Evolutionary conservation across 306 rosid species (phyloP).

Genomic region (Dalbergia cultrata): DNA sequence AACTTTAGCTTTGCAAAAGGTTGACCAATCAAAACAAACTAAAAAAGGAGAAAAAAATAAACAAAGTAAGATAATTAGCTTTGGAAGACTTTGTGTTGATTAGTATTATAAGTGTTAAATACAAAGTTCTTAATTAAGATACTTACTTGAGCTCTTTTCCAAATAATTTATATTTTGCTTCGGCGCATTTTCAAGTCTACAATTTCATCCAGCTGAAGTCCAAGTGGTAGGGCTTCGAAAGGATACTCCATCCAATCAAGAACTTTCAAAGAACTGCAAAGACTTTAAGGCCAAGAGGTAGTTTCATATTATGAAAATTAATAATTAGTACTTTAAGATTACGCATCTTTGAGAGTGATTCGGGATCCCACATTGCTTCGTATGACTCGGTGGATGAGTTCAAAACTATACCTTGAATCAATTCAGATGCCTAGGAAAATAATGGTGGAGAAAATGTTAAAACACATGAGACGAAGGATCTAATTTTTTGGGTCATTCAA

Average conservation of each 20-base stretch:
- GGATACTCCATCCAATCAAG: constrained; percentile 18
- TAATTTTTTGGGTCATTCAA: too few species aligned
- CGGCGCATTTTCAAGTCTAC: constrained; percentile 11
- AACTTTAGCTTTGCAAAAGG: constrained; percentile 31
- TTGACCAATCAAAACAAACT: constrained; percentile 18
- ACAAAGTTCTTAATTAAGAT: not conserved
- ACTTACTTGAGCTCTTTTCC: constrained; percentile 29
- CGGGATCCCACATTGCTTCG: constrained; percentile 9
- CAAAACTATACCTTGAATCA: constrained; percentile 9
- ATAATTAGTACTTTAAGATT: constrained; percentile 29
- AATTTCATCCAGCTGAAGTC: constrained; percentile 29
- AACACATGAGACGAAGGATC: not conserved
- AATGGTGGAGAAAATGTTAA: not conserved
- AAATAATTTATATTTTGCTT: constrained; percentile 16
- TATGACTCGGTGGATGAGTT: not conserved
- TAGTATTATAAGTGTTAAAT: not conserved
- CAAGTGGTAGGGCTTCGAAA: not conserved
- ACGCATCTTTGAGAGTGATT: constrained; percentile 33
- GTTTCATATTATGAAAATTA: not conserved
- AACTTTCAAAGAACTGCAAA: constrained; percentile 22
- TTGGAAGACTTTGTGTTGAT: not conserved
- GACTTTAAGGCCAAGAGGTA: not conserved
- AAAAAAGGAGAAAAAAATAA: not conserved
- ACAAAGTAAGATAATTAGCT: not conserved
- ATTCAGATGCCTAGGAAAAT: not conserved